Evolutionary conservation across 2,329 filamentous ascomycete species (phyloP).

Genomic region (Bimuria novae-zelandiae): DNA sequence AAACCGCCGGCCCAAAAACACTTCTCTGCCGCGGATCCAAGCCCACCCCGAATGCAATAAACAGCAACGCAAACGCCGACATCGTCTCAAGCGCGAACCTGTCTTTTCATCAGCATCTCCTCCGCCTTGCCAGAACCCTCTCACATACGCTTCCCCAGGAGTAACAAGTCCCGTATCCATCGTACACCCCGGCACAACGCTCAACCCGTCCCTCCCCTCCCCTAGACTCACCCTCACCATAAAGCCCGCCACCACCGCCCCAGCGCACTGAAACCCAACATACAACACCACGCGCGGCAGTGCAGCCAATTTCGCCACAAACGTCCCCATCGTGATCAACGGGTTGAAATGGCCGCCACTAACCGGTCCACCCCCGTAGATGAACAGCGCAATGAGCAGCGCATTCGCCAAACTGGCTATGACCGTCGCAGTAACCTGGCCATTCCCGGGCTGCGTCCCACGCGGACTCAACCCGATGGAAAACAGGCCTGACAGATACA

Average conservation of each 20-base stretch:
- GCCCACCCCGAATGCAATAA: conserved; percentile 58
- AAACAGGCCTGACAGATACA: conserved; percentile 25
- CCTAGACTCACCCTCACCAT: conserved; percentile 44
- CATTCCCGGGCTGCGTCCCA: conserved; percentile 28
- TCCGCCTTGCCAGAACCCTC: too few relatives aligned
- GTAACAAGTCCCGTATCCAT: conserved; percentile 43
- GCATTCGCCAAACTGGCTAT: conserved; percentile 48
- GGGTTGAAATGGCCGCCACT: conserved; percentile 60
- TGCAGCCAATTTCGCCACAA: conserved; percentile 56
- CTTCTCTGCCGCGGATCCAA: conserved; percentile 58
- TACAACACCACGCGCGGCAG: conserved; percentile 56
- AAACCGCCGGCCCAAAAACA: conserved; percentile 56
- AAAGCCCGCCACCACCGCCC: conserved; percentile 52
- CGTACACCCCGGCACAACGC: conserved; percentile 26
- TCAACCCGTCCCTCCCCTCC: conserved; percentile 14
- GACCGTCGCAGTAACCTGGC: conserved; percentile 27
- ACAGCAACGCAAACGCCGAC: conserved; percentile 52
- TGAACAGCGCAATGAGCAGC: conserved; percentile 53
- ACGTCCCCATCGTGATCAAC: conserved; percentile 58
- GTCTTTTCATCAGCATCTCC: conserved; percentile 5
- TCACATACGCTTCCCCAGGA: conserved; percentile 43
- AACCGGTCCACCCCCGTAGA: conserved; percentile 55
- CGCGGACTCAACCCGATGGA: conserved; percentile 21
- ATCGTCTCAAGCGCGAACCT: conserved; percentile 56
- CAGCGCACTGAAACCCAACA: conserved; percentile 51